Conservation (phyloP, 257 asterid species). For the Penstemon newberryi region DNA sequence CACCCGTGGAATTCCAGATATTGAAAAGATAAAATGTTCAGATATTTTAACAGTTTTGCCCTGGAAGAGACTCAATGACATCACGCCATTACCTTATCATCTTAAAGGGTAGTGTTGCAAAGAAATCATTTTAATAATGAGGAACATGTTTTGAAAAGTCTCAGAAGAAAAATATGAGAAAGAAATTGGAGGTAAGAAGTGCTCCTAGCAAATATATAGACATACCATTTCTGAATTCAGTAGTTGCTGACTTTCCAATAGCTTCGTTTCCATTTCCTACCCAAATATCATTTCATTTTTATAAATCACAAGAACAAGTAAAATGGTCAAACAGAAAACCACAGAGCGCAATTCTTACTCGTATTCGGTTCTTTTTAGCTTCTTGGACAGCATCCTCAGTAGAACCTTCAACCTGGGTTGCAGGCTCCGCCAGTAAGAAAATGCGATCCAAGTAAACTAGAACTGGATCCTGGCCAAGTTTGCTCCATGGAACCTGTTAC, state of each 20-base stretch:
- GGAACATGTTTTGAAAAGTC: no score
- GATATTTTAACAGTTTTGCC: no score
- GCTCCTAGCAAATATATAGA: constrained; percentile 21
- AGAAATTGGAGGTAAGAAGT: background rate
- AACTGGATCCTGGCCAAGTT: constrained; percentile 99
- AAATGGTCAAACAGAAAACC: constrained; percentile 12
- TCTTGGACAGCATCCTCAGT: constrained; percentile 95
- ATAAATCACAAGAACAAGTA: constrained; percentile 21
- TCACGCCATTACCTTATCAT: no score
- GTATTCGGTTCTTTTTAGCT: constrained; percentile 77
- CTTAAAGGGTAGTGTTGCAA: no score
- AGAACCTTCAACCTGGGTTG: constrained; percentile 92
- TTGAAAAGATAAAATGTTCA: no score
- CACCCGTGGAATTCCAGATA: no score
- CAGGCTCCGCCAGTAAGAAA: constrained; percentile 93
- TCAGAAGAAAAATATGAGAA: no score
- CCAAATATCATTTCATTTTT: constrained; percentile 26
- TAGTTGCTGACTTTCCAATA: constrained; percentile 71
- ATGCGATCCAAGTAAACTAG: constrained; percentile 87
- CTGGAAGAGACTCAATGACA: no score
- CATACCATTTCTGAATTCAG: constrained; percentile 79
- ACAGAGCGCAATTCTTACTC: constrained; percentile 49
- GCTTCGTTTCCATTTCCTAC: constrained; percentile 90
- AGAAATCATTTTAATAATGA: no score
- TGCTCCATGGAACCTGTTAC: constrained; percentile 99